Evolutionary conservation across 768 basidiomycete genomes (phyloP).

Genomic region (Lactifluus subvellereus): DNA sequence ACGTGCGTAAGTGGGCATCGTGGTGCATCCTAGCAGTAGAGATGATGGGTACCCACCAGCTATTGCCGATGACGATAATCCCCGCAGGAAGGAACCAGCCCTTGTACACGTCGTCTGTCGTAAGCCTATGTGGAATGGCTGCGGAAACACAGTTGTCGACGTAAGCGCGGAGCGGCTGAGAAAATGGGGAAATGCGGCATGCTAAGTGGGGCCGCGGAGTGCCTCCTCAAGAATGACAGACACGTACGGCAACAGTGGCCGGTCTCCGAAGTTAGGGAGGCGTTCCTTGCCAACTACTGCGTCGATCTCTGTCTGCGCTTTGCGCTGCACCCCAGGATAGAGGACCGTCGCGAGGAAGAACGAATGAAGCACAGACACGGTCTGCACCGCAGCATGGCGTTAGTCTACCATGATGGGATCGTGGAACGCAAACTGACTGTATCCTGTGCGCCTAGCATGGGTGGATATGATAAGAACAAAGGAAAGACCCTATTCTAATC

Average conservation of each 20-base stretch:
- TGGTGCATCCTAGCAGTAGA: background rate
- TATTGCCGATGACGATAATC: conserved; percentile 24
- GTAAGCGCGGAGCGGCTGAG: no score
- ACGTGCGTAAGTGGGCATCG: background rate
- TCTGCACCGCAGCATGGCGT: conserved; percentile 8
- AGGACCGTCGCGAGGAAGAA: conserved; percentile 31
- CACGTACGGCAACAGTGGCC: conserved; percentile 23
- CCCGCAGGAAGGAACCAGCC: conserved; percentile 25
- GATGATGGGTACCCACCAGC: conserved; percentile 7
- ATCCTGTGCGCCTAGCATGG: conserved; percentile 4
- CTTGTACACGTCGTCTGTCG: conserved; percentile 24
- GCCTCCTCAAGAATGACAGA: conserved; percentile 26
- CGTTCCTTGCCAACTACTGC: conserved; percentile 25
- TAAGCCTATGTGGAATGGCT: conserved; percentile 3
- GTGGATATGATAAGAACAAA: background rate
- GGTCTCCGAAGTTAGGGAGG: conserved; percentile 26
- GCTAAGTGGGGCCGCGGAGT: conserved; percentile 22
- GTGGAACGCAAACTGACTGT: background rate
- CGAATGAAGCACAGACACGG: conserved; percentile 24
- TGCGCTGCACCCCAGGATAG: conserved; percentile 26
- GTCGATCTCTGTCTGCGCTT: conserved; percentile 29
- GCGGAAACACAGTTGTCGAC: background rate
- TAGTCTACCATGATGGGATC: background rate
- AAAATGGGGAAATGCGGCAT: background rate
- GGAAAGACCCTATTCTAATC: background rate